Percentiles rank a stretch among this genome's conserved stretches.
phyloP scores from a whole-genome alignment of 2,329 filamentous ascomycete species.

The Herpotrichia juniperi region DNA sequence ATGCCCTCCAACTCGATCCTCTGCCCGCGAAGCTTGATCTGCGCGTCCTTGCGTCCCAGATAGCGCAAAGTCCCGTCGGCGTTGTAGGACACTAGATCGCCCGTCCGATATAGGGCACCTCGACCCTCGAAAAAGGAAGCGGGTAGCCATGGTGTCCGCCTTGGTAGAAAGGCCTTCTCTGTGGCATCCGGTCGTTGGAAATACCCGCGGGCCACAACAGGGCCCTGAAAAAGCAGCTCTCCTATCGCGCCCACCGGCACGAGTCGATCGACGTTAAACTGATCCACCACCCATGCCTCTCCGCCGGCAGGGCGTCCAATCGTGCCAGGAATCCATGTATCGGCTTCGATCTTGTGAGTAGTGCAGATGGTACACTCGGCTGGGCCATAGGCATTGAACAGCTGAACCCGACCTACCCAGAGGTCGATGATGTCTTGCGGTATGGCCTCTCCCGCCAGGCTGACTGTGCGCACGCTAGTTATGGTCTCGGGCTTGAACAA shows the following conservation, averaged over 20 bases:
- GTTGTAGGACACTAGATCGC: not conserved
- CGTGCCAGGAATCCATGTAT: constrained; percentile 36
- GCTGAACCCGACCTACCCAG: constrained; percentile 32
- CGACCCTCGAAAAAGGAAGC: too few relatives aligned
- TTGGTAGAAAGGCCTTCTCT: too few relatives aligned
- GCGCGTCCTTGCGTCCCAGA: constrained; percentile 1
- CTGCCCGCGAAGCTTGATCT: constrained; percentile 20
- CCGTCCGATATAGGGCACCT: not conserved
- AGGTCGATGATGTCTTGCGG: constrained; percentile 37
- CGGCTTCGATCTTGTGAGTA: constrained; percentile 38
- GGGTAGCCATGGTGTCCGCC: too few relatives aligned
- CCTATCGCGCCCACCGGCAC: constrained; percentile 46
- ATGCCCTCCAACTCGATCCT: constrained; percentile 18
- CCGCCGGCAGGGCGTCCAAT: constrained; percentile 46
- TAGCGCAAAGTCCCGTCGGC: not conserved
- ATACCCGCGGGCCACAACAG: constrained; percentile 53
- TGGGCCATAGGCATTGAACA: constrained; percentile 55
- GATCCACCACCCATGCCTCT: constrained; percentile 52
- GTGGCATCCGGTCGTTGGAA: too few relatives aligned
- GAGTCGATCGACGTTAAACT: constrained; percentile 27
- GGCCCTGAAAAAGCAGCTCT: constrained; percentile 51
- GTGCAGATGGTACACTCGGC: constrained; percentile 50
- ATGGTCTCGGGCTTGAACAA: not conserved
- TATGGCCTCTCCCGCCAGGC: constrained; percentile 48
- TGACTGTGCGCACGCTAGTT: constrained; percentile 22